Conservation (phyloP, 345 rosid genomes). For the Syzygium aromaticum region DNA sequence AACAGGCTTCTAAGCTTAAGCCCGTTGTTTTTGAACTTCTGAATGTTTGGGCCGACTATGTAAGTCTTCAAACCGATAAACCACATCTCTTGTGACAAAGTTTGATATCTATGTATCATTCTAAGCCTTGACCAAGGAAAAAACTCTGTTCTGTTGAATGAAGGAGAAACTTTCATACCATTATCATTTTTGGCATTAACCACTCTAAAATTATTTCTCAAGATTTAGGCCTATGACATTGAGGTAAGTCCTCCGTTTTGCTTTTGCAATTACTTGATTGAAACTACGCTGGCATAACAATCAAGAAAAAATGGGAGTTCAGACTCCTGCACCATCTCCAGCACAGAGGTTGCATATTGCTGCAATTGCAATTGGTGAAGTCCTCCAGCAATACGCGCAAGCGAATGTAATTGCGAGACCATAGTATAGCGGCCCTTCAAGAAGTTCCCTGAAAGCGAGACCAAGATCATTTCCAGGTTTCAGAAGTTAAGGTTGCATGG, state of each 20-base stretch:
- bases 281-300: neutral
- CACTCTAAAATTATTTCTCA: neutral
- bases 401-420: slow-evolving; percentile 56
- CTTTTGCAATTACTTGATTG: neutral
- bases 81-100: neutral
- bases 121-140: neutral
- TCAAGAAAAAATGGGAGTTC: neutral
- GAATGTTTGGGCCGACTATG: neutral
- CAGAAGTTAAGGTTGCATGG: no score
- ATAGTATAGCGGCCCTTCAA: slow-evolving; percentile 82
- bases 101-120: neutral
- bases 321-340: slow-evolving; percentile 72
- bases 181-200: neutral
- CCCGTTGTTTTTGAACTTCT: neutral
- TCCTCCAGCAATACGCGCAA: slow-evolving; percentile 61
- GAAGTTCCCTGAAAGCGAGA: slow-evolving; percentile 72
- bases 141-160: neutral
- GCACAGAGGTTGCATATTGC: slow-evolving; percentile 92
- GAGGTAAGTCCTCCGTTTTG: neutral
- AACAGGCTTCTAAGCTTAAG: neutral
- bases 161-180: neutral
- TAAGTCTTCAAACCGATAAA: neutral
- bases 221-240: neutral
- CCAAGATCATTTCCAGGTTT: neutral
- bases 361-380: slow-evolving; percentile 70